Evolutionary conservation across 164 flowering plant species (phyloP).

Genomic region (Piper longum): DNA sequence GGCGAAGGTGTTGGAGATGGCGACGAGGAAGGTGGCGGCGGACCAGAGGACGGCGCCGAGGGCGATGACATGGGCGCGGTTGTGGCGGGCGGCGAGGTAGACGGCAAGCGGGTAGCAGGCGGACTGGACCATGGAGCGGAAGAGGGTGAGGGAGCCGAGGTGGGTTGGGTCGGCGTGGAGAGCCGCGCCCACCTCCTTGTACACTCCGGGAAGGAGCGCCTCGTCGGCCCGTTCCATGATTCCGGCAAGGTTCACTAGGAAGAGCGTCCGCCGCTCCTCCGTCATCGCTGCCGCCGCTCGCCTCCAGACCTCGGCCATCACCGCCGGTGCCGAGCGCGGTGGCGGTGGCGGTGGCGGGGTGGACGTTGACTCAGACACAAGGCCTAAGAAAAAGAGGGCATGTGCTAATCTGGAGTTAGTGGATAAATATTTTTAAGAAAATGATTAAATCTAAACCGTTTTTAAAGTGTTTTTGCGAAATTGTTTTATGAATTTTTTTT

Average conservation of each 20-base stretch:
- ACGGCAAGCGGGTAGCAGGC: conserved; percentile 66
- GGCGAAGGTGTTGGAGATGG: conserved; percentile 52
- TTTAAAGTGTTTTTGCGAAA: too few relatives aligned
- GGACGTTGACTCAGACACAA: too few relatives aligned
- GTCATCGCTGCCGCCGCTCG: conserved; percentile 18
- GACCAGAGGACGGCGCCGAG: conserved; percentile 86
- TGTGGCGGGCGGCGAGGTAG: conserved; percentile 51
- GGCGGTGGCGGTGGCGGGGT: too few relatives aligned
- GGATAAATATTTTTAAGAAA: too few relatives aligned
- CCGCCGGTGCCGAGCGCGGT: too few relatives aligned
- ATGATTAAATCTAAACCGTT: too few relatives aligned
- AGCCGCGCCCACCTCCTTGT: conserved; percentile 72
- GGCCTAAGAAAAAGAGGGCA: too few relatives aligned
- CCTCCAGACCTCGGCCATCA: neutral
- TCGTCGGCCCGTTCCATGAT: conserved; percentile 89
- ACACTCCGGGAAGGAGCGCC: conserved; percentile 70
- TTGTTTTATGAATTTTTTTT: too few relatives aligned
- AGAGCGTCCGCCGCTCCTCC: conserved; percentile 39
- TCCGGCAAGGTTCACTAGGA: conserved; percentile 69
- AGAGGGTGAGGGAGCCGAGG: conserved; percentile 62
- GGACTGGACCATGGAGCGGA: conserved; percentile 70
- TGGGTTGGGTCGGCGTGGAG: conserved; percentile 69
- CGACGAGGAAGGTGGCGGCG: conserved; percentile 83
- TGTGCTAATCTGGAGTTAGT: too few relatives aligned
- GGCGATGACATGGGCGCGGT: conserved; percentile 76